Conservation (phyloP, 2,329 filamentous ascomycete genomes). For the Corynespora cassiicola region DNA sequence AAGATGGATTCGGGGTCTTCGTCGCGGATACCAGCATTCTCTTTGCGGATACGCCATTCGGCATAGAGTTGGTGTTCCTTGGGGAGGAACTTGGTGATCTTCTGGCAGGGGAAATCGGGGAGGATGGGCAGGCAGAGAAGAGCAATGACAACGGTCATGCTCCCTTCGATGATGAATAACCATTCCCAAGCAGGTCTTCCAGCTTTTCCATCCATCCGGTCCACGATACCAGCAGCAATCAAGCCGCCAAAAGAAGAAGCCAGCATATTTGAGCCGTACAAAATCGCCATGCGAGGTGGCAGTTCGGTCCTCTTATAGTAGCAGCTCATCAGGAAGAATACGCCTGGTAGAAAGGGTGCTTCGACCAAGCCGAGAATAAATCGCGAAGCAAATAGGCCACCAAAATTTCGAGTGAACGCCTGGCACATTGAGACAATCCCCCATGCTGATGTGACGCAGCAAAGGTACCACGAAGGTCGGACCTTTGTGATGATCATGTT, state of each 20-base stretch:
- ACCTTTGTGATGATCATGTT: conserved; percentile 62
- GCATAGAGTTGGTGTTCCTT: conserved; percentile 3
- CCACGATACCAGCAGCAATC: conserved; percentile 61
- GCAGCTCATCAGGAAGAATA: conserved; percentile 5
- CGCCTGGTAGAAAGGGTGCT: conserved; percentile 8
- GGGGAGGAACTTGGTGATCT: conserved; percentile 7
- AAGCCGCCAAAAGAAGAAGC: conserved; percentile 39
- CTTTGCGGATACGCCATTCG: conserved; percentile 4
- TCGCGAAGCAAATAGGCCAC: conserved; percentile 4
- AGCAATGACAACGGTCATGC: neutral
- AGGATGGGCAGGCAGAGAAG: conserved; percentile 49
- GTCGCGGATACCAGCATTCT: conserved; percentile 4
- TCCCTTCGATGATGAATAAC: conserved; percentile 2
- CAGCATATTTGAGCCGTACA: conserved; percentile 5
- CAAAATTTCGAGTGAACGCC: conserved; percentile 8
- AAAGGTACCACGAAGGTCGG: conserved; percentile 58
- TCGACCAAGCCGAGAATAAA: conserved; percentile 14
- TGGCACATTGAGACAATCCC: conserved; percentile 3
- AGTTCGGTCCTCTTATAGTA: conserved; percentile 7
- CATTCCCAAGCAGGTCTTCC: conserved; percentile 34
- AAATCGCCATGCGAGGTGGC: conserved; percentile 5
- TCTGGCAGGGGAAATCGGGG: conserved; percentile 49
- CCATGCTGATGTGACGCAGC: conserved; percentile 4
- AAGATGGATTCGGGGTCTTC: conserved; percentile 7
- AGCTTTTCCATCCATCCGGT: conserved; percentile 43